Evolutionary conservation across 2,329 filamentous ascomycete genomes (phyloP), one percentile per base, ranked within the genome.

Genomic region (Neofusicoccum ribis): DNA sequence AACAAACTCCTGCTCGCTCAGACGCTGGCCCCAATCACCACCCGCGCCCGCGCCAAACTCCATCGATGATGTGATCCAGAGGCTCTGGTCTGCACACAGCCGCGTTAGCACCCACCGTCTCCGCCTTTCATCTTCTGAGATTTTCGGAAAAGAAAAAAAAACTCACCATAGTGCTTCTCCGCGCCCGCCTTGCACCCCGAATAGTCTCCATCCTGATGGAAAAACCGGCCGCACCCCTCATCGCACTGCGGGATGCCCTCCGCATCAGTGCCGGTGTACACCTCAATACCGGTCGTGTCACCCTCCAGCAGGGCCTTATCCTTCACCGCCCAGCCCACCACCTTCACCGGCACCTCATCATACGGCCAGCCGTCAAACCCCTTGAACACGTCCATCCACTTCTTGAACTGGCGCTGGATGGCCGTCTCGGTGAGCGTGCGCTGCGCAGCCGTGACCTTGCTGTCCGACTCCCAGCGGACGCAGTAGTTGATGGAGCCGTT

Each of bases 51-150:
- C 50, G 34, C 81, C 81, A 3, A 66, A 31, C 20, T 31, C 52
- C 67, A 83, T 75, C 3, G 79, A 80, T 20, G 79, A 78, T 0
- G 80, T 82, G 12, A 83, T 74, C 81, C 81, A 83, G 52, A 83
- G 75, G 7, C 77, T 80, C 69, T 80, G 72, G 68, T 82, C 79
- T 72, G n/a, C 23, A 39, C 34, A 44, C 20, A 3, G 5, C 14
- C 6, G 50, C 8, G 34, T 17, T 6, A 52, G 15, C 31, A 52
- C n/a, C 31, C 47, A 11, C 5, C 47, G 7, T 34, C 12, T 12
- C 11, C 27, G 23, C 20, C 8, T 12, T 36, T 44, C 2, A 3
- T 23, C 20, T 23, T 23, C 20, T 23, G 20, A 23, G 20, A 23
- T 23, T 23, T 23, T 23, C 20, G 20, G 20, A 23, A 23, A 23